Base-by-base conservation (phyloP, 2,329 filamentous ascomycete species). In the Colletotrichum graminicola region DNA sequence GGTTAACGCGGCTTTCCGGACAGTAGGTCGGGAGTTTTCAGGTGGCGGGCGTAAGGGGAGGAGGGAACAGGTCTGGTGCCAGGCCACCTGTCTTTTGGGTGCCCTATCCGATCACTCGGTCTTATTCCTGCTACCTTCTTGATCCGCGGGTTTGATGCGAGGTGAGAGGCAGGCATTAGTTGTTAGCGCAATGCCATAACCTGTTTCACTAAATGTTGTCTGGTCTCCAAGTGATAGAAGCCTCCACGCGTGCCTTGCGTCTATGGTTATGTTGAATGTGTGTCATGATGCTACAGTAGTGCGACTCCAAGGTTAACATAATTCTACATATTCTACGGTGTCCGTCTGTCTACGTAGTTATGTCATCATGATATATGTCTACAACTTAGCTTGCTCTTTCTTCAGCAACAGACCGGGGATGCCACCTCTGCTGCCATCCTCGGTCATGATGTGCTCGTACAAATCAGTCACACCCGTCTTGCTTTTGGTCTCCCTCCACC, bases 401-500 rank as follows among this genome's bases (percentile, higher is more conserved):
- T 79, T 77, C 61, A 89, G 76, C 47, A 86, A 76, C 56, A 88
- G 78, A 0, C 85, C 85, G 0, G 83, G 82, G 59, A 76, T 75
- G 0, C 87, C 86, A 2, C 86, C 86, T 52, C 88, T 80, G 62
- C 84, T 88, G 3, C 87, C 87, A 71, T 90, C 88, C 72, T 87
- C 82, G 0, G 86, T 89, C 36, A 83, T 78, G 21, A 88, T 76
- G 1, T 79, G 79, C 36, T 75, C 76, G 56, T 82, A 83, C 45
- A 77, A 77, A 36, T 74, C 75, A 49, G 82, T 82, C 43, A 77
- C 78, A 39, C 82, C 79, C 70, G 82, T 69, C 71, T 79, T 78
- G 65, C 78, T 74, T 71, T 77, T 74, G 55, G 88, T 87, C 65
- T 84, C 83, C 85, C 90, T 94, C 85, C 91, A 93, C 39, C 85